These are phyloP conservation scores for Podospora appendiculata DNA, from an alignment of 495 filamentous ascomycete genomes.

Conservation along the genomic window DNA sequence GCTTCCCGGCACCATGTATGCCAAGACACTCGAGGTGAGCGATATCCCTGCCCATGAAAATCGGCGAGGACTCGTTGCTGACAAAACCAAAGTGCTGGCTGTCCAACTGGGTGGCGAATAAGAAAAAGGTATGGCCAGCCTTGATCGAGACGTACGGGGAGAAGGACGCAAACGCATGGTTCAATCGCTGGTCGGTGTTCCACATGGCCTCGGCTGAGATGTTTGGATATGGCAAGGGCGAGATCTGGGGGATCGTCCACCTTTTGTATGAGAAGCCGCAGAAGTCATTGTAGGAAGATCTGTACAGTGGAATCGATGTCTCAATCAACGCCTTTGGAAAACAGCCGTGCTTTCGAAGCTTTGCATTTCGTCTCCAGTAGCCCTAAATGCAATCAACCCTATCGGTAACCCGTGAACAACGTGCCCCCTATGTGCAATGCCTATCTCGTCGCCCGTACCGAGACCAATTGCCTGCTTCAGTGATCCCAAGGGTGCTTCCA, in stretches of 20 bases:
- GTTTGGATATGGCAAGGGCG: slow-evolving; percentile 52
- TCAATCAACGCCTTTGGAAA: too few species aligned
- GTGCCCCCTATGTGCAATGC: too few species aligned
- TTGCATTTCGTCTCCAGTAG: too few species aligned
- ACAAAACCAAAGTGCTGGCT: slow-evolving; percentile 6
- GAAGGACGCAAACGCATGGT: slow-evolving; percentile 48
- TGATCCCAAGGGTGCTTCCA: slow-evolving; percentile 99
- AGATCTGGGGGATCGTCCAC: slow-evolving; percentile 57
- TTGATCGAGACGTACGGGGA: slow-evolving; percentile 54
- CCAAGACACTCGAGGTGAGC: slow-evolving; percentile 54
- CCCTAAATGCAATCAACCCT: too few species aligned
- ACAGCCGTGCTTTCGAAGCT: too few species aligned
- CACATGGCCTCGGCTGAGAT: slow-evolving; percentile 62
- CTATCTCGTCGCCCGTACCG: too few species aligned
- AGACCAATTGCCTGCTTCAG: slow-evolving; percentile 29
- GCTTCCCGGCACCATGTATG: slow-evolving; percentile 56
- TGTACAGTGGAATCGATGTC: too few species aligned
- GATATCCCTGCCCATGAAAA: not conserved
- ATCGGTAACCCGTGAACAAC: too few species aligned
- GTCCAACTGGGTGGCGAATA: slow-evolving; percentile 36
- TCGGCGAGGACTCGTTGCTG: not conserved
- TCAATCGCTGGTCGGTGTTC: slow-evolving; percentile 60
- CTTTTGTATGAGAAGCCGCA: slow-evolving; percentile 50
- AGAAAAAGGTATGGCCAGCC: slow-evolving; percentile 49
- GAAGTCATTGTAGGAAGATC: not conserved